Evolutionary conservation across 2,329 filamentous ascomycete species (phyloP), one percentile per base, ranked within the genome.

Genomic region (Arthrobotrys pseudoclavata): DNA sequence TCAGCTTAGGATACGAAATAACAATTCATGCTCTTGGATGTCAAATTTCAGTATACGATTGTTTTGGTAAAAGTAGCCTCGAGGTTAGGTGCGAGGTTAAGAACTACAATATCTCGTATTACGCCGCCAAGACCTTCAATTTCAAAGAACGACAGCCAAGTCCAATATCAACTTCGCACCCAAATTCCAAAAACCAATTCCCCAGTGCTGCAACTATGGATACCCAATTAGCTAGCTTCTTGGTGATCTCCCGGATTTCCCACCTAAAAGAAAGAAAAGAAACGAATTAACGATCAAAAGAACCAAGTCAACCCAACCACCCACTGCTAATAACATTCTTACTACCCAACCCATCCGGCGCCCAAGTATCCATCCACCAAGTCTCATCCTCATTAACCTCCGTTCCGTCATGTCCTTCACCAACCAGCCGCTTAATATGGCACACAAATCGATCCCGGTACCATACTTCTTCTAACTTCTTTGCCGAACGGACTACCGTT

Each of bases 351-450:
- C 66, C 66, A 37, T 76, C 61, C 3, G 34, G 31, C n/a, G 72
- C 72, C 72, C 72, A 76, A 18, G 72, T 76, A 69, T 76, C 72
- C 60, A 22, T 42, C 72, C 72, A 76, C 42, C 50, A 60, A 12
- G 55, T 57, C 7, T 29, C 29, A 29, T 62, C 55, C n/a, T 63
- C 63, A 40, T 68, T 47, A 13, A 64, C 55, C n/a, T 69, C 64
- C 1, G 31, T 40, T n/a, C 52, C 63, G 24, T 48, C 64, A 15
- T 60, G 22, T 9, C 34, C 34, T 45, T 64, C 37, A 2, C 24
- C 40, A 6, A 20, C 63, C 1, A 63, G 18, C 18, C 64, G 47
- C n/a, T 57, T 64, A 13, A 76, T 60, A 37, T 60, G 45, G 12
- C 20, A 66, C 0, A 76, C 67, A 22, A 76, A 76, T 7, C 72